Percentiles rank a stretch among this genome's conserved stretches.
These are phyloP conservation scores for Blastosporella zonata DNA, from an alignment of 1,284 basidiomycete species.

Conservation along the genomic window DNA sequence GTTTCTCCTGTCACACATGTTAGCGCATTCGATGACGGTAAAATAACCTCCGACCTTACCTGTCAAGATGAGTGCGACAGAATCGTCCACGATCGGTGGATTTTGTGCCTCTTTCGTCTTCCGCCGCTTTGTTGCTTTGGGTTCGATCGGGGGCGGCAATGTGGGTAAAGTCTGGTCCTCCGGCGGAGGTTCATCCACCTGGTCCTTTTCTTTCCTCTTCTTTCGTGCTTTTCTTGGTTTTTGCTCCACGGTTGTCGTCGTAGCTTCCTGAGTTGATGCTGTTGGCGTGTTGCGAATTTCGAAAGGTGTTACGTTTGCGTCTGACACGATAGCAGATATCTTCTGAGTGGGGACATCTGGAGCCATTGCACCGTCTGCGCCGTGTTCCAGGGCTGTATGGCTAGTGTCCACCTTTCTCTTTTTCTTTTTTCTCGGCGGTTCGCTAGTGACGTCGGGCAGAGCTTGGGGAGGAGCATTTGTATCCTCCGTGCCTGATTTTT, in stretches of 20 bases:
- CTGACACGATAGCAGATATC: background rate
- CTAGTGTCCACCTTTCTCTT: slow-evolving; percentile 8
- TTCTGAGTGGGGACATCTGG: background rate
- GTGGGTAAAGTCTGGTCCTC: background rate
- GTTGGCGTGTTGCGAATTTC: background rate
- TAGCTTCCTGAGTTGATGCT: background rate
- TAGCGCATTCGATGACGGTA: background rate
- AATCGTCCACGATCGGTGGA: slow-evolving; percentile 1
- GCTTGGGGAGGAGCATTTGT: background rate
- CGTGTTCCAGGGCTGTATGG: background rate
- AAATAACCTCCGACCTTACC: slow-evolving; percentile 7
- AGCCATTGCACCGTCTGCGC: background rate
- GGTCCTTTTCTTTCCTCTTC: slow-evolving; percentile 1
- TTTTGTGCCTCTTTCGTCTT: background rate
- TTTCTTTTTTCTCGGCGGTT: slow-evolving; percentile 14
- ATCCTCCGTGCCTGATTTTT: background rate
- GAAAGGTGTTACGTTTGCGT: background rate
- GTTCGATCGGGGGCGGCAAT: background rate
- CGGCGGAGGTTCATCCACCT: background rate
- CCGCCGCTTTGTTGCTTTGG: background rate
- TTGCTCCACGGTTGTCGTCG: background rate
- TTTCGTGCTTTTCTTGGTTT: slow-evolving; percentile 5
- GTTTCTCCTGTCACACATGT: background rate
- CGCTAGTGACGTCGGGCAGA: background rate
- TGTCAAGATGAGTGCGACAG: background rate